Conservation (phyloP, 2,329 filamentous ascomycete species). For the Bipolaris bicolor region DNA sequence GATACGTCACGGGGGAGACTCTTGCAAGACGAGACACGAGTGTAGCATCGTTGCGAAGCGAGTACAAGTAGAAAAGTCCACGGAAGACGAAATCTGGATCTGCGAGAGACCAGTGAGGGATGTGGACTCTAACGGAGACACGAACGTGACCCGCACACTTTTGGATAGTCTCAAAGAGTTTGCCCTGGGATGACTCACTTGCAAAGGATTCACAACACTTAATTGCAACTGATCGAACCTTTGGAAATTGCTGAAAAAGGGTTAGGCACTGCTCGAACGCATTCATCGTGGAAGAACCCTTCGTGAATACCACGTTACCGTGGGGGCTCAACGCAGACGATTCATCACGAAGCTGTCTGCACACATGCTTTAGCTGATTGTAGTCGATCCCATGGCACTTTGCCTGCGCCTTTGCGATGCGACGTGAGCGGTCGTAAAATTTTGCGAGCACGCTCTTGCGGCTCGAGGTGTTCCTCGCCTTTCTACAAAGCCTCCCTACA, state of each 20-base stretch:
- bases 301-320: not conserved
- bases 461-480: not conserved
- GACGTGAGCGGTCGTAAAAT: not conserved
- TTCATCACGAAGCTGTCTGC: not conserved
- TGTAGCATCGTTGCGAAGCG: constrained; percentile 1
- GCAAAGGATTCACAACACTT: not conserved
- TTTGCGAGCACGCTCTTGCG: constrained; percentile 1
- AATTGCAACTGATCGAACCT: constrained; percentile 1
- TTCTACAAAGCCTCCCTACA: not conserved
- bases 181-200: constrained; percentile 1
- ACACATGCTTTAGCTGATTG: too few species aligned
- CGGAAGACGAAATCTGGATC: constrained; percentile 3
- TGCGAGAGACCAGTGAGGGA: constrained; percentile 1
- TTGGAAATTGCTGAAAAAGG: not conserved
- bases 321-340: not conserved
- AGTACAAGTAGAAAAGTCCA: constrained; percentile 1
- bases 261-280: constrained; percentile 1
- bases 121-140: constrained; percentile 5
- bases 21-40: not conserved
- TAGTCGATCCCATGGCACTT: too few species aligned
- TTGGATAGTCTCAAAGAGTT: constrained; percentile 1
- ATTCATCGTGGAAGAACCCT: not conserved
- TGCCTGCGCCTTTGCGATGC: not conserved
- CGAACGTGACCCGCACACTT: not conserved
- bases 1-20: not conserved